Evolutionary conservation across 768 basidiomycete species (phyloP).

Genomic region (Tricholoma terreum): DNA sequence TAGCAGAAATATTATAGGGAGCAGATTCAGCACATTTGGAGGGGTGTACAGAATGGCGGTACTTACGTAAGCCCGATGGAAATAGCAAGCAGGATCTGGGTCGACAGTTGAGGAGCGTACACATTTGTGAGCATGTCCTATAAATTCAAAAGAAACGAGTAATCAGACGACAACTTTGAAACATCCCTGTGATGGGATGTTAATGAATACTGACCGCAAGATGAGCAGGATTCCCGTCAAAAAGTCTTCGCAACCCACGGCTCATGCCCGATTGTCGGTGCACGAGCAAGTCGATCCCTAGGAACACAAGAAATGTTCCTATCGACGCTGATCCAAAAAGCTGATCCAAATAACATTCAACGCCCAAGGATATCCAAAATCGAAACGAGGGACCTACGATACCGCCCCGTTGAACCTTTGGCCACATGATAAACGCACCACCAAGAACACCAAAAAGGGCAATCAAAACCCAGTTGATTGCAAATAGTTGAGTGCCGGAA

Average conservation of each 20-base stretch:
- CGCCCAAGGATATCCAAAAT: not conserved
- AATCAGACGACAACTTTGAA: not conserved
- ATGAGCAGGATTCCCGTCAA: constrained; percentile 62
- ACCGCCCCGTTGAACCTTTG: constrained; percentile 39
- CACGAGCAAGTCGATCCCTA: constrained; percentile 55
- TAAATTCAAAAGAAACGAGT: not conserved
- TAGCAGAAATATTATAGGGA: constrained; percentile 18
- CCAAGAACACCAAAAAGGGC: constrained; percentile 40
- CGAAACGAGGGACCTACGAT: constrained; percentile 41
- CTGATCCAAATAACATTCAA: constrained; percentile 19
- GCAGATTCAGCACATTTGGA: not conserved
- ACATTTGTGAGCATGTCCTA: constrained; percentile 47
- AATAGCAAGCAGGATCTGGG: constrained; percentile 47
- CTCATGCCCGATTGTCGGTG: constrained; percentile 62
- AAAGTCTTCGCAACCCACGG: constrained; percentile 56
- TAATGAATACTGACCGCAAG: constrained; percentile 37
- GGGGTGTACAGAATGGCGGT: not conserved
- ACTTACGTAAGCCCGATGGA: constrained; percentile 59
- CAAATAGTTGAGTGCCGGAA: constrained; percentile 27
- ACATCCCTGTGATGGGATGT: not conserved
- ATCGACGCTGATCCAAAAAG: constrained; percentile 50
- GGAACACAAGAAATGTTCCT: constrained; percentile 56
- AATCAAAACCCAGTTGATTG: constrained; percentile 54
- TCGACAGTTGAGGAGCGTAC: constrained; percentile 49
- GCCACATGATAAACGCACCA: constrained; percentile 39